These are phyloP conservation scores for Beauveria sp. DNA, from an alignment of 2,329 filamentous ascomycete species.

Conservation along the genomic window DNA sequence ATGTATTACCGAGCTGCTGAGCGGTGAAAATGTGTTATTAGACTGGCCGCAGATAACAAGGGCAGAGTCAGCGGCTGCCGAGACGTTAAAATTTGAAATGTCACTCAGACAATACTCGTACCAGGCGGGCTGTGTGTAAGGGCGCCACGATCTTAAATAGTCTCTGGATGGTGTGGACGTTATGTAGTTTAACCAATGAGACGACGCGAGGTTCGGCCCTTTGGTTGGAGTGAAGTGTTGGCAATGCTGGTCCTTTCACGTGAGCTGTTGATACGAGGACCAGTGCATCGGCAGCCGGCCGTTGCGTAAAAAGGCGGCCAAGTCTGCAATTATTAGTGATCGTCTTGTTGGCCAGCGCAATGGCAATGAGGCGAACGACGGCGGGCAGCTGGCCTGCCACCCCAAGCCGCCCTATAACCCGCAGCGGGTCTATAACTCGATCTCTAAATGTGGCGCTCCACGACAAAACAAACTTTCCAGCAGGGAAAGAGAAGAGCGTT, in stretches of 20 bases:
- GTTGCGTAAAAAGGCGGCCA: neutral
- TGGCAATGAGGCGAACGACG: neutral
- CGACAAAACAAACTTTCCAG: no score
- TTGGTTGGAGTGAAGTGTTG: neutral
- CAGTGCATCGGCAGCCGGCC: neutral
- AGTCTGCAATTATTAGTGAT: no score
- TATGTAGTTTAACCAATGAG: neutral
- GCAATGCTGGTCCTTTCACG: neutral
- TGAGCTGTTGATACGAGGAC: neutral
- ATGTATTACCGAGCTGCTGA: no score
- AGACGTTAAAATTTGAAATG: neutral
- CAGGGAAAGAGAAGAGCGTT: no score
- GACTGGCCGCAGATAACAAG: neutral
- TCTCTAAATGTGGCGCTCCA: no score
- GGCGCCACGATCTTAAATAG: slow-evolving; percentile 8
- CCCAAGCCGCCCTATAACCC: neutral
- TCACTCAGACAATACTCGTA: neutral
- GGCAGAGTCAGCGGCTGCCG: neutral
- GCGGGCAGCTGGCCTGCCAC: neutral
- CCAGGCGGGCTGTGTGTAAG: neutral
- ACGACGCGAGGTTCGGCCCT: slow-evolving; percentile 1
- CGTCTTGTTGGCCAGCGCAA: no score
- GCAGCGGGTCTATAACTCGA: neutral
- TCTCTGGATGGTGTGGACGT: neutral
- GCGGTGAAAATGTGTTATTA: neutral